phyloP scores from a whole-genome alignment of 805 yeast genomes.

The Saccharomycopsis schoenii region DNA sequence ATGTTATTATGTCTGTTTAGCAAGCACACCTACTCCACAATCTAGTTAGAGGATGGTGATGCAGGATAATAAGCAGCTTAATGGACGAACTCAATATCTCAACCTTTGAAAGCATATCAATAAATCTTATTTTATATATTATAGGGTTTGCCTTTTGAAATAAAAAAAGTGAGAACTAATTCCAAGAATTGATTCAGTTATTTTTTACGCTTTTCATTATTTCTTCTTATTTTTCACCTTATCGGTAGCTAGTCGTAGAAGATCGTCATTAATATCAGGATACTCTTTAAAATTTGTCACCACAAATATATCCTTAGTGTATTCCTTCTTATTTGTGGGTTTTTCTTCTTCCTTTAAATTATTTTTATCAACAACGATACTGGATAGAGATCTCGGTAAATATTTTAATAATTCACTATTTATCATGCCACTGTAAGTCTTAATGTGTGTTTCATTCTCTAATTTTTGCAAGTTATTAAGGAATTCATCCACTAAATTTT shows the following conservation, averaged over 20 bases:
- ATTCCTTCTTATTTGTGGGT: neutral
- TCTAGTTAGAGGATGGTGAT: too few relatives aligned
- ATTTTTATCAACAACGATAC: neutral
- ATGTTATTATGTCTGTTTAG: too few relatives aligned
- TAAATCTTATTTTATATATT: too few relatives aligned
- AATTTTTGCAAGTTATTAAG: constrained; percentile 7
- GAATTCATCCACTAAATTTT: constrained; percentile 9
- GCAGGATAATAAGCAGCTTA: too few relatives aligned
- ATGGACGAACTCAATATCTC: too few relatives aligned
- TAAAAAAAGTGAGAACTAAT: too few relatives aligned
- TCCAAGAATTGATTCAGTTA: too few relatives aligned
- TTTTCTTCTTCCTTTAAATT: neutral
- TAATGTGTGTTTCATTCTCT: constrained; percentile 1
- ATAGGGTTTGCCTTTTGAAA: too few relatives aligned
- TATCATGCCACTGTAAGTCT: neutral
- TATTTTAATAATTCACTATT: constrained; percentile 3
- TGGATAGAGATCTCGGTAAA: constrained; percentile 8
- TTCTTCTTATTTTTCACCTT: neutral
- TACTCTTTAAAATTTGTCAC: neutral
- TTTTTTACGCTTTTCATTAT: neutral
- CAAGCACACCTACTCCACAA: too few relatives aligned
- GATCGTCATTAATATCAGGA: neutral
- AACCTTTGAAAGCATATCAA: too few relatives aligned
- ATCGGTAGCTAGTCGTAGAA: neutral
- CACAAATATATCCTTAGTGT: neutral